Conservation (phyloP, 2,329 filamentous ascomycete genomes). For the Ilyonectria robusta region DNA sequence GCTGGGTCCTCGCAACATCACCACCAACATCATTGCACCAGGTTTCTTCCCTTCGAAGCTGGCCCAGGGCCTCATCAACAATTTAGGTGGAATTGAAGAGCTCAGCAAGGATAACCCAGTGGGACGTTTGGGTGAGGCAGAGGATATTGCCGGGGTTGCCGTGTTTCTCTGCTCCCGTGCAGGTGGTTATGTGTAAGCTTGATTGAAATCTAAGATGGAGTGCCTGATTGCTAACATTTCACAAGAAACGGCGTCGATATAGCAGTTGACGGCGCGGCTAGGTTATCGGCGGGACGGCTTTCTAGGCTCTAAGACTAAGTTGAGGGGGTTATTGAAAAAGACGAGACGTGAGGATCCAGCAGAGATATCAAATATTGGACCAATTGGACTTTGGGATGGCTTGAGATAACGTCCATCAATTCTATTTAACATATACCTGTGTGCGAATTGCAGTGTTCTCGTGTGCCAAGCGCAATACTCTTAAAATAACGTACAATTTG, state of each 20-base stretch:
- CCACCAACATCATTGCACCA: slow-evolving; percentile 77
- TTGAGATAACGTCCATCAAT: neutral
- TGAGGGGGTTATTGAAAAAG: neutral
- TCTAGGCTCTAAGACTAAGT: slow-evolving; percentile 40
- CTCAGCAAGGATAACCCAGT: slow-evolving; percentile 67
- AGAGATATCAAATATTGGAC: neutral
- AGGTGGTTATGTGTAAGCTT: slow-evolving; percentile 62
- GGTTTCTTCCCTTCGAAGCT: slow-evolving; percentile 80
- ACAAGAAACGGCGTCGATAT: slow-evolving; percentile 55
- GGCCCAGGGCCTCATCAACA: slow-evolving; percentile 74
- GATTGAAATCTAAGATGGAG: neutral
- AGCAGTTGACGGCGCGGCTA: slow-evolving; percentile 52
- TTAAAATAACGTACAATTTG: too few relatives aligned
- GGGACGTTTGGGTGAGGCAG: slow-evolving; percentile 67
- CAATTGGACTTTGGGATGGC: neutral
- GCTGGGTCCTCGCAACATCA: slow-evolving; percentile 74
- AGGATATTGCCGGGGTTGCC: slow-evolving; percentile 73
- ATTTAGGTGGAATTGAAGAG: slow-evolving; percentile 69
- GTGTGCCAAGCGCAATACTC: too few relatives aligned
- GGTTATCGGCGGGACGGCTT: slow-evolving; percentile 48
- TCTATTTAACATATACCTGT: too few relatives aligned
- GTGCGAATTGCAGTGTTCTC: too few relatives aligned
- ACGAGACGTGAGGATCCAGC: neutral
- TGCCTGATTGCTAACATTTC: slow-evolving; percentile 13
- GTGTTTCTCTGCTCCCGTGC: slow-evolving; percentile 70